Percentiles rank a stretch among this genome's conserved stretches.
phyloP scores from a whole-genome alignment of 2,329 filamentous ascomycete species.

The Curvularia sp. region DNA sequence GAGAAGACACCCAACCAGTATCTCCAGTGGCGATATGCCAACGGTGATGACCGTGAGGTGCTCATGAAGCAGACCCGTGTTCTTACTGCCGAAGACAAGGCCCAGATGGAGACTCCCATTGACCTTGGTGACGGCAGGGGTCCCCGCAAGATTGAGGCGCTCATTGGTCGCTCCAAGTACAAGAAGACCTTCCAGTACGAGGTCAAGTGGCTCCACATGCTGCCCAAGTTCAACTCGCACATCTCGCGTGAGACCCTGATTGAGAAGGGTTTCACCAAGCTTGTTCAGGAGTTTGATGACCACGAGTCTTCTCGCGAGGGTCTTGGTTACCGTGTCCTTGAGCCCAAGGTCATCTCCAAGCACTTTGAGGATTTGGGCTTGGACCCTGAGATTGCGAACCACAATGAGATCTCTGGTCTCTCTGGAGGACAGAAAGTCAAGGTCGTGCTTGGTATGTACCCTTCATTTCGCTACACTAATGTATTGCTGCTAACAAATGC shows the following conservation, averaged over 20 bases:
- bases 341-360: constrained; percentile 93
- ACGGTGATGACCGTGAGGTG: constrained; percentile 96
- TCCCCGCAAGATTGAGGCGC: constrained; percentile 76
- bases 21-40: constrained; percentile 96
- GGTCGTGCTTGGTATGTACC: constrained; percentile 75
- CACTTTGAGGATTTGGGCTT: constrained; percentile 97
- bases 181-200: constrained; percentile 99
- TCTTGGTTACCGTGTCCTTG: constrained; percentile 91
- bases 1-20: constrained; percentile 99
- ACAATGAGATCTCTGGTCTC: constrained; percentile 95
- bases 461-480: background rate
- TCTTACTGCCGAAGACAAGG: constrained; percentile 81
- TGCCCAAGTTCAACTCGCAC: constrained; percentile 93
- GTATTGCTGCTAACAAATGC: constrained; percentile 17
- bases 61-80: constrained; percentile 96
- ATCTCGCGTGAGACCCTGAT: constrained; percentile 91
- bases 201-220: constrained; percentile 87
- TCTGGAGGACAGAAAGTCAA: constrained; percentile 99
- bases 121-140: constrained; percentile 85
- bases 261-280: constrained; percentile 86
- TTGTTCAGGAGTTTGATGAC: constrained; percentile 97
- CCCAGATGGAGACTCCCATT: constrained; percentile 89
- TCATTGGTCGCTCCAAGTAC: constrained; percentile 97
- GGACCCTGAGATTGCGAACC: constrained; percentile 97
- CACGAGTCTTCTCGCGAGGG: constrained; percentile 98